Base-by-base conservation (phyloP, 768 basidiomycete genomes). In the Phanerochaete sordida region DNA sequence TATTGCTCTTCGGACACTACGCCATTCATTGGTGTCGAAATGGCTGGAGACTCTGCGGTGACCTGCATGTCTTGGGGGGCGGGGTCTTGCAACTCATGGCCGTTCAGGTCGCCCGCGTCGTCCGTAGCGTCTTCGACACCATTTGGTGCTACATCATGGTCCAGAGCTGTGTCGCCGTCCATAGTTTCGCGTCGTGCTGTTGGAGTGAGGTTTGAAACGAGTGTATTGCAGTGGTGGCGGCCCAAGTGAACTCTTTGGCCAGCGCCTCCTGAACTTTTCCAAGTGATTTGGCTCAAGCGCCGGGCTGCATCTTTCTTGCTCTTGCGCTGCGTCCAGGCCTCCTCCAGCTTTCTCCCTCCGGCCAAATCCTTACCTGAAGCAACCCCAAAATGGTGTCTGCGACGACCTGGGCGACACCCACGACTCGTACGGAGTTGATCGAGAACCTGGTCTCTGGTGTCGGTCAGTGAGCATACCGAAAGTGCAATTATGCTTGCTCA, bases 391-490 rank as follows among this genome's bases (percentile, higher is more conserved):
- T 87, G 85, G 73, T 75, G 24, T 68, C 79, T 47, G 81, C 81
- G 51, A 74, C 85, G 27, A 78, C 81, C 63, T 93, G 91, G 91
- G 76, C 85, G 53, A 77, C 81, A 27, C 95, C 95, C 39, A 74
- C 85, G 19, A 90, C 88, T 52, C 83, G 95, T 50, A 86, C 93
- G 64, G 88, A 91, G 61, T 82, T 91, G 68, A 96, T 98, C 59
- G 92, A 96, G 69, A 88, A 90, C 66, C 84, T 98, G 23, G 93
- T 95, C 26, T 92, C 90, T 24, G 93, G 93, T 46, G 93, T 95
- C 49, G 93, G 92, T 91, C 62, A 64, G 91, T 73, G 52, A 48
- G 12, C 33, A 35, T 35, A 7, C 7, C 13, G 19, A 4, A 43
- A 31, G 21, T 16, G 50, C 24, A 31, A 47, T 54, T 28, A 2